These are phyloP conservation scores for maize (Zea mays) DNA, from an alignment of 176 grass and related monocot genomes.

Conservation along the genomic window Zm-B73-REFERENCE-NAM-5.0 NC_050103.1:148410501-148411000, in stretches of 20 bases:
- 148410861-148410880: constrained; percentile 38
- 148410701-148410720: constrained; percentile 39
- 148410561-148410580: constrained; percentile 37
- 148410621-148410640: constrained; percentile 46
- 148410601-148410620: constrained; percentile 56
- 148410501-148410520: constrained; percentile 47
- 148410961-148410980: constrained; percentile 43
- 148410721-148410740: constrained; percentile 46
- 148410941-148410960: constrained; percentile 76
- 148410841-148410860: constrained; percentile 39
- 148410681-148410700: constrained; percentile 48
- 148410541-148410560: constrained; percentile 26
- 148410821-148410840: constrained; percentile 46
- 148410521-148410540: constrained; percentile 53
- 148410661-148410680: constrained; percentile 46
- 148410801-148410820: constrained; percentile 42
- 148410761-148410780: constrained; percentile 48
- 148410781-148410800: constrained; percentile 49
- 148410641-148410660: constrained; percentile 33
- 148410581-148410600: constrained; percentile 42
- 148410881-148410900: constrained; percentile 23
- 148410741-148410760: constrained; percentile 49
- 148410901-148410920: constrained; percentile 34
- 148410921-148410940: constrained; percentile 44
- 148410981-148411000: constrained; percentile 46